Percentiles rank a stretch among this genome's conserved stretches.
Evolutionary conservation across 371 early-diverging fungal species (phyloP).

Genomic region (Saksenaea vasiformis): DNA sequence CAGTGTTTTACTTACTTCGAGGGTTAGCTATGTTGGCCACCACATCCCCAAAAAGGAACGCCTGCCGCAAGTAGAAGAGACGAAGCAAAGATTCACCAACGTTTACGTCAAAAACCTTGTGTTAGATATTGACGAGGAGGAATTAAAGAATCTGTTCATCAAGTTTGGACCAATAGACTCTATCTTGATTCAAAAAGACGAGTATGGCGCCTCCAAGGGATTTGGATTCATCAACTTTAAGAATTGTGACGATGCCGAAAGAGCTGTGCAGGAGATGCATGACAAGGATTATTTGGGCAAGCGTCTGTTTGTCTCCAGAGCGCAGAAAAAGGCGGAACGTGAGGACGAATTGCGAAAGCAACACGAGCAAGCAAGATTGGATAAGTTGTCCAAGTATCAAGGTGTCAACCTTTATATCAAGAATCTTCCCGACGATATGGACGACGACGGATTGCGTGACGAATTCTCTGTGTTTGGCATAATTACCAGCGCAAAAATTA

Average conservation of each 20-base stretch:
- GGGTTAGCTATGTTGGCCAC: conserved; percentile 71
- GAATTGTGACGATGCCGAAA: conserved; percentile 86
- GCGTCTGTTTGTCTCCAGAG: conserved; percentile 95
- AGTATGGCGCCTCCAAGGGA: conserved; percentile 83
- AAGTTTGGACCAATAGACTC: conserved; percentile 89
- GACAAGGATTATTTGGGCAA: conserved; percentile 88
- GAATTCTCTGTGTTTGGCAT: conserved; percentile 91
- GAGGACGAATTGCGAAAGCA: conserved; percentile 92
- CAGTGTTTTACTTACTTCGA: not conserved
- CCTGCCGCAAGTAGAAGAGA: conserved; percentile 78
- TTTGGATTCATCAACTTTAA: conserved; percentile 98
- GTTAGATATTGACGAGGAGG: conserved; percentile 80
- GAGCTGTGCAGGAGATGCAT: conserved; percentile 92
- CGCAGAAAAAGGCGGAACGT: conserved; percentile 98
- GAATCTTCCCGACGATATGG: conserved; percentile 92
- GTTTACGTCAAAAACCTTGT: conserved; percentile 98
- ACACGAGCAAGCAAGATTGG: conserved; percentile 82
- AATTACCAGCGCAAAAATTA: conserved; percentile 96
- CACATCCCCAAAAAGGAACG: conserved; percentile 92
- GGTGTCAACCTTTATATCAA: conserved; percentile 97
- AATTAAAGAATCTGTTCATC: conserved; percentile 80
- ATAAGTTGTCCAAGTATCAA: conserved; percentile 92
- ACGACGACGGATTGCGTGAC: conserved; percentile 88
- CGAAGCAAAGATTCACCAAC: conserved; percentile 90
- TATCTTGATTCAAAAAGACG: conserved; percentile 73